These are phyloP conservation scores for Hanseniaspora hatyaiensis DNA, from an alignment of 805 yeast genomes.

Conservation along the genomic window DNA sequence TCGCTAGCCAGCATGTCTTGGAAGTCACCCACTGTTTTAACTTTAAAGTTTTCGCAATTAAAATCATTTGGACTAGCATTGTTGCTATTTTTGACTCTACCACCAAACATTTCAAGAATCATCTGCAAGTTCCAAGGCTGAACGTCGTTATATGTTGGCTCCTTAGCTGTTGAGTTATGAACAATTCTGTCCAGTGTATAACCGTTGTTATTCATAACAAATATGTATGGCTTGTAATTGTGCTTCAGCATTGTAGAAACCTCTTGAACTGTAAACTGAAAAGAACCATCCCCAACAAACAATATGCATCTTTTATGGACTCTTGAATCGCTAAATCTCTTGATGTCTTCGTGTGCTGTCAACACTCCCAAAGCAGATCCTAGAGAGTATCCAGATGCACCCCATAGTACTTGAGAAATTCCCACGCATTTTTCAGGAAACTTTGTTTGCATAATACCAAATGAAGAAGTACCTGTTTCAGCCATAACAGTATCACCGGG, in stretches of 20 bases:
- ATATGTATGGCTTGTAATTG: constrained; percentile 45
- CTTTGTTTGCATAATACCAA: constrained; percentile 45
- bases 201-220: constrained; percentile 53
- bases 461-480: constrained; percentile 57
- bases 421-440: constrained; percentile 44
- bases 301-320: constrained; percentile 41
- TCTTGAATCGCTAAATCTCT: constrained; percentile 21
- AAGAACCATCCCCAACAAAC: constrained; percentile 59
- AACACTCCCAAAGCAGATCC: constrained; percentile 56
- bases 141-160: constrained; percentile 43
- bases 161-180: constrained; percentile 24
- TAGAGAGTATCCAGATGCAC: constrained; percentile 53
- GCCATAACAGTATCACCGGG: constrained; percentile 49
- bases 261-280: constrained; percentile 57
- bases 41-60: constrained; percentile 34
- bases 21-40: constrained; percentile 41
- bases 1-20: constrained; percentile 33
- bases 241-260: constrained; percentile 47
- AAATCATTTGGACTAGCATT: not conserved
- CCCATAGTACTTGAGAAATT: constrained; percentile 54
- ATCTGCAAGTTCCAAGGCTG: constrained; percentile 49
- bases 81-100: constrained; percentile 29
- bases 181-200: constrained; percentile 56
- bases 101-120: constrained; percentile 44
- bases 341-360: constrained; percentile 41